A percentile compares a stretch with the other conserved stretches of the same genome.
Evolutionary conservation across 495 filamentous ascomycete species (phyloP).

Genomic region (Penicillium egyptiacum): DNA sequence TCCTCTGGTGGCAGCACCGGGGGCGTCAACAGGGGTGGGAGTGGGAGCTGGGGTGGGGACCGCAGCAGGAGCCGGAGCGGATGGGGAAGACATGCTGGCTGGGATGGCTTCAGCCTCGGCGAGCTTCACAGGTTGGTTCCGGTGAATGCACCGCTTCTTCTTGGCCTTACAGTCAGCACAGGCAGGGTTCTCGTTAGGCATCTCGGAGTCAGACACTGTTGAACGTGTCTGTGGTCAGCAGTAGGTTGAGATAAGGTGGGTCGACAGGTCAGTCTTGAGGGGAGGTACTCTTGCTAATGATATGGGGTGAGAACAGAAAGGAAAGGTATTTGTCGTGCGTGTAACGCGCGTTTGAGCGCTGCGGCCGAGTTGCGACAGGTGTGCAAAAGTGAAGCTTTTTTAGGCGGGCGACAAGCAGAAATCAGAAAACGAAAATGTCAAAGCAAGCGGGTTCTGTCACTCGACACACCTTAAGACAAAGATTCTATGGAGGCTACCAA

Average conservation of each 20-base stretch:
- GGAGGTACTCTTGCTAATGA: not conserved
- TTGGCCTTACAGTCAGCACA: constrained; percentile 21
- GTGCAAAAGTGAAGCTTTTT: not conserved
- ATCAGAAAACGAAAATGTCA: not conserved
- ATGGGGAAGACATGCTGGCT: not conserved
- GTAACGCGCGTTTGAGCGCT: not conserved
- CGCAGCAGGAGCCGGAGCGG: not conserved
- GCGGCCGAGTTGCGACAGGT: not conserved
- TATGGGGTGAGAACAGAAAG: not conserved
- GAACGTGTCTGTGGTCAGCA: not conserved
- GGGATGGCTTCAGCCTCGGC: not conserved
- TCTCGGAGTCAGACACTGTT: constrained; percentile 13
- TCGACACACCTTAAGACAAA: not conserved
- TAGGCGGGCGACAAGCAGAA: not conserved
- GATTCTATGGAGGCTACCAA: not conserved
- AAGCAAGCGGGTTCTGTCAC: not conserved
- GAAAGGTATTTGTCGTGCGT: not conserved
- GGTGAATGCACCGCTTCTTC: constrained; percentile 27
- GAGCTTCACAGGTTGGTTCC: not conserved
- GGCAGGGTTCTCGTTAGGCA: constrained; percentile 5
- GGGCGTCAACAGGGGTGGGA: not conserved
- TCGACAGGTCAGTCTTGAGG: not conserved
- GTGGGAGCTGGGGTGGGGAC: not conserved
- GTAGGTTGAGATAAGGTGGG: not conserved
- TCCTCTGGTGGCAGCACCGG: not conserved